A percentile compares a stretch with the other conserved stretches of the same genome.
phyloP scores from a whole-genome alignment of 2,329 filamentous ascomycete species.

The Aspergillus jensenii region DNA sequence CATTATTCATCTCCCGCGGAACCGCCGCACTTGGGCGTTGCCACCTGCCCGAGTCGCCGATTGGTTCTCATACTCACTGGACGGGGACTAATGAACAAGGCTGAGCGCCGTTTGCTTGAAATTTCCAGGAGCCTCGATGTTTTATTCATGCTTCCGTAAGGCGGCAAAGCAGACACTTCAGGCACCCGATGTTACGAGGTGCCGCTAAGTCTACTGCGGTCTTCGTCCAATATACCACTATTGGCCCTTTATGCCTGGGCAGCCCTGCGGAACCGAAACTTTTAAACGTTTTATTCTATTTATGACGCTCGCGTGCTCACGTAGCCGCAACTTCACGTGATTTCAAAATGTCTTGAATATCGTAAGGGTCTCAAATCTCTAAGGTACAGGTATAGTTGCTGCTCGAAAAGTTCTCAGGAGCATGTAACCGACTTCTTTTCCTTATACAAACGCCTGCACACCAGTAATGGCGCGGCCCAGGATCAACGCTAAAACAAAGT shows the following conservation, averaged over 20 bases:
- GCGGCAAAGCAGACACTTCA: conserved; percentile 1
- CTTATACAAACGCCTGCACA: conserved; percentile 74
- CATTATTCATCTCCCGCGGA: background rate
- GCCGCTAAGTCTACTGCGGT: too few relatives aligned
- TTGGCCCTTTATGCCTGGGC: too few relatives aligned
- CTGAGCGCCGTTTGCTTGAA: background rate
- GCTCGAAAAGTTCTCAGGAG: background rate
- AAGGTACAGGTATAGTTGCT: background rate
- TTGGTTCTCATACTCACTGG: background rate
- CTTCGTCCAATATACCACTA: too few relatives aligned
- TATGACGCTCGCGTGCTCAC: background rate
- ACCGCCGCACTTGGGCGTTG: background rate
- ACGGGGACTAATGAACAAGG: background rate
- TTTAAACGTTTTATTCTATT: too few relatives aligned
- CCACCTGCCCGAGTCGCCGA: background rate
- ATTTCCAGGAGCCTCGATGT: background rate
- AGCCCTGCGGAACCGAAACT: too few relatives aligned
- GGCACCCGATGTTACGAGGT: background rate
- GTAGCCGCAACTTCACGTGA: background rate
- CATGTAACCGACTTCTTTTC: background rate
- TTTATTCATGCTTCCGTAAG: conserved; percentile 1
- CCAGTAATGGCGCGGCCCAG: conserved; percentile 69
- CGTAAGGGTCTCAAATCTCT: too few relatives aligned
- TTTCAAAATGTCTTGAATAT: background rate
- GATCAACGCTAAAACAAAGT: conserved; percentile 57